phyloP scores from a whole-genome alignment of 2,329 filamentous ascomycete genomes.

The Neofusicoccum sp. region DNA sequence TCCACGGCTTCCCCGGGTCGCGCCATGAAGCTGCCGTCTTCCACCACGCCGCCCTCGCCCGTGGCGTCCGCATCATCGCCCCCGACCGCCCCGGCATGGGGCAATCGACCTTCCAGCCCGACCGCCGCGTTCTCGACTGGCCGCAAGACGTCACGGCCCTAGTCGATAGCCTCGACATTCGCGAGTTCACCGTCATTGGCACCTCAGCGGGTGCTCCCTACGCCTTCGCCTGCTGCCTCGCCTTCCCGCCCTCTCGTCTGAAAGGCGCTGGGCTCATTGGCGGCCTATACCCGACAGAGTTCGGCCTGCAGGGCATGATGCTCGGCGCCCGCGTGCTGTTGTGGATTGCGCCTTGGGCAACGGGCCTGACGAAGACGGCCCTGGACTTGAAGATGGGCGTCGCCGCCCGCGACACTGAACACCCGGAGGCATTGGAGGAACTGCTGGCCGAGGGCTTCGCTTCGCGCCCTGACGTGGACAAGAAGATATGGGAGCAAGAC shows the following conservation, averaged over 20 bases:
- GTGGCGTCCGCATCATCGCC: constrained; percentile 40
- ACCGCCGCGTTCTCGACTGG: constrained; percentile 41
- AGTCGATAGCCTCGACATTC: constrained; percentile 40
- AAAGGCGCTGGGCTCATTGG: constrained; percentile 28
- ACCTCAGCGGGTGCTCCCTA: constrained; percentile 50
- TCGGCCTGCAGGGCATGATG: constrained; percentile 31
- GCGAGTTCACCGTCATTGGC: constrained; percentile 45
- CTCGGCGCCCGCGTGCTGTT: constrained; percentile 25
- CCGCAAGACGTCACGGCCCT: constrained; percentile 44
- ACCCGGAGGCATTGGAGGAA: constrained; percentile 29
- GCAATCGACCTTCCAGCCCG: constrained; percentile 38
- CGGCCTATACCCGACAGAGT: constrained; percentile 28
- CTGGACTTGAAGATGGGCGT: constrained; percentile 29
- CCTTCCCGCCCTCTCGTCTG: constrained; percentile 32
- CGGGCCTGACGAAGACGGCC: constrained; percentile 6
- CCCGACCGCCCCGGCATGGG: constrained; percentile 48
- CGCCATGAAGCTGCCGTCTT: constrained; percentile 43
- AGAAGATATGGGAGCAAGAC: constrained; percentile 22
- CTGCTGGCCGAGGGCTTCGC: constrained; percentile 27
- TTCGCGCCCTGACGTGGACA: constrained; percentile 25
- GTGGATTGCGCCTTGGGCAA: constrained; percentile 29
- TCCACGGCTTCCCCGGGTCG: constrained; percentile 46
- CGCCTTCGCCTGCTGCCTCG: constrained; percentile 46
- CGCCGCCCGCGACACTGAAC: constrained; percentile 25
- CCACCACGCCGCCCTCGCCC: constrained; percentile 34